phyloP scores from a whole-genome alignment of 257 asterid species.

The Asclepias syriaca region DNA sequence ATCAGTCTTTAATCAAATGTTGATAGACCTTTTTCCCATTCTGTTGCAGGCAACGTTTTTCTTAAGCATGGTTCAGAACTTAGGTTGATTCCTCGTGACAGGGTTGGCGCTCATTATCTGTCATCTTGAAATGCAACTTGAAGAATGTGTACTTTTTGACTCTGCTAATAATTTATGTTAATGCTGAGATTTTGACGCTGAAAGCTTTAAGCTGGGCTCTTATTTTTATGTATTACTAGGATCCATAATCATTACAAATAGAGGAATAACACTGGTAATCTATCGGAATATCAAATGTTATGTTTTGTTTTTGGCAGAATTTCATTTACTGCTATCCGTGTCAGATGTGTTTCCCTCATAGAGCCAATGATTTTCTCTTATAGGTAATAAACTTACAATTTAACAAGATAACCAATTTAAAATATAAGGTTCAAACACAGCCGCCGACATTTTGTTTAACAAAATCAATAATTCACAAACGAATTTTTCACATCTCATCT shows the following conservation, averaged over 20 bases:
- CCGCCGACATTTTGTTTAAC: too few relatives aligned
- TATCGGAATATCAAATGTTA: too few relatives aligned
- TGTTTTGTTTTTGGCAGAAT: background rate
- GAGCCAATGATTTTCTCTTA: background rate
- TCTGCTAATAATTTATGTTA: background rate
- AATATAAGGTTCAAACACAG: too few relatives aligned
- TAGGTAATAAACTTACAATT: background rate
- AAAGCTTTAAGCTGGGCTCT: background rate
- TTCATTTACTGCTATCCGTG: background rate
- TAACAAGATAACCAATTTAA: too few relatives aligned
- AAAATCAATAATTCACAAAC: too few relatives aligned
- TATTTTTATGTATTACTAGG: background rate
- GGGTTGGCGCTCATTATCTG: constrained; percentile 50
- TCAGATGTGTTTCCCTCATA: too few relatives aligned
- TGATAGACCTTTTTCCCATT: background rate
- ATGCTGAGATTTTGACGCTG: background rate
- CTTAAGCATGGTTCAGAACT: constrained; percentile 90
- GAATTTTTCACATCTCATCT: background rate
- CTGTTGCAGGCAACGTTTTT: constrained; percentile 73
- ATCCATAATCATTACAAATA: too few relatives aligned
- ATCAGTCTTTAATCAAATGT: background rate
- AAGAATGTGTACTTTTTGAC: background rate
- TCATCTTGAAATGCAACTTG: background rate
- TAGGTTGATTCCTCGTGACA: constrained; percentile 87
- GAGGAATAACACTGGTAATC: too few relatives aligned